Percentiles rank a stretch among this genome's conserved stretches.
These are phyloP conservation scores for Filobasidium floriforme DNA, from an alignment of 768 basidiomycete genomes.

Conservation along the genomic window DNA sequence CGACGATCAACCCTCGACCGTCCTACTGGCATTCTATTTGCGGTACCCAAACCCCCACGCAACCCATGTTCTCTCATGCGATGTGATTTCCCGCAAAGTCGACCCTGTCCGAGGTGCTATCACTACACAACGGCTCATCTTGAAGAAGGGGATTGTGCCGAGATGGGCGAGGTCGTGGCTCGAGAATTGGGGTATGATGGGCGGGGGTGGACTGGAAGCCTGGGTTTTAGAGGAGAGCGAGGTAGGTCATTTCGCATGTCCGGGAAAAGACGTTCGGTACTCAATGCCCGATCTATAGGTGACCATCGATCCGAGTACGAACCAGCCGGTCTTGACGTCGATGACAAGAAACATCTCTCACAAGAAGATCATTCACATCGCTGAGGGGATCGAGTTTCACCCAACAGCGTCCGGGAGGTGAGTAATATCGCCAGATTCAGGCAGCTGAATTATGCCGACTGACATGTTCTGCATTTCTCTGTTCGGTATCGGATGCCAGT, in stretches of 20 bases:
- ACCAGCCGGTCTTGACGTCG: constrained; percentile 52
- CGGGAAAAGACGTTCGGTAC: constrained; percentile 45
- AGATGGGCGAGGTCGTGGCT: constrained; percentile 83
- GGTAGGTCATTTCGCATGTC: constrained; percentile 60
- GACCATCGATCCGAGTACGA: constrained; percentile 14
- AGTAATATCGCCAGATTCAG: constrained; percentile 5
- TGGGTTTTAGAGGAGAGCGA: constrained; percentile 95
- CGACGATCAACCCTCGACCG: constrained; percentile 89
- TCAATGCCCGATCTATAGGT: not conserved
- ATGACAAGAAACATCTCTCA: constrained; percentile 85
- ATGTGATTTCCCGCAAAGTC: constrained; percentile 77
- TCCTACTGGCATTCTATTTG: constrained; percentile 85
- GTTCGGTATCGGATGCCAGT: too few species aligned
- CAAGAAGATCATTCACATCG: constrained; percentile 86
- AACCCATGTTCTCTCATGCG: constrained; percentile 85
- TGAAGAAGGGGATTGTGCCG: constrained; percentile 85
- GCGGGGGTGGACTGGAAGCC: constrained; percentile 62
- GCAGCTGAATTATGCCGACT: too few species aligned
- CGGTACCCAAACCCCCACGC: constrained; percentile 95
- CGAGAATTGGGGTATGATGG: constrained; percentile 45
- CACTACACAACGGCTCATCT: constrained; percentile 77
- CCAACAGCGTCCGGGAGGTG: constrained; percentile 47
- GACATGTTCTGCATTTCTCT: too few species aligned
- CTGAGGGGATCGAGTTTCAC: constrained; percentile 67
- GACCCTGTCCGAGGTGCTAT: constrained; percentile 64